Percentiles rank a stretch among this genome's conserved stretches.
phyloP scores from a whole-genome alignment of 352 stramenopile species.

The Plasmopara muralis region DNA sequence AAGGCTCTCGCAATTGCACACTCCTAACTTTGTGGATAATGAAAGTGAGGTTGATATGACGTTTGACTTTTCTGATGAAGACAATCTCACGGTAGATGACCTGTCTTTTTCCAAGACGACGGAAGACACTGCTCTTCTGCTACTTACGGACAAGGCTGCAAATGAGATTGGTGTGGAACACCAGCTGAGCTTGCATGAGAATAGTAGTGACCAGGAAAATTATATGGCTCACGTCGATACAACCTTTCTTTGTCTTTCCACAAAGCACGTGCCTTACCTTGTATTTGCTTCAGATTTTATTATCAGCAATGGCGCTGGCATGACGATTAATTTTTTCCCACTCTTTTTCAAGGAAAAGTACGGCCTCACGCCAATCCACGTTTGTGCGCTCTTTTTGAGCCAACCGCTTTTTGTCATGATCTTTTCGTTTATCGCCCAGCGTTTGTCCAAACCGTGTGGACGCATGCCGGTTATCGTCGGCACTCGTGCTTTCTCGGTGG shows the following conservation, averaged over 20 bases:
- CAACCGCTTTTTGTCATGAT: conserved; percentile 66
- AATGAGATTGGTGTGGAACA: conserved; percentile 24
- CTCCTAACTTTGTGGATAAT: conserved; percentile 36
- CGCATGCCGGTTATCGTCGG: conserved; percentile 70
- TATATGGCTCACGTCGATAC: conserved; percentile 30
- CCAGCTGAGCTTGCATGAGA: conserved; percentile 21
- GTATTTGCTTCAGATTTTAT: conserved; percentile 76
- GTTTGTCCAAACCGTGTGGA: conserved; percentile 40
- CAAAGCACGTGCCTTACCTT: conserved; percentile 59
- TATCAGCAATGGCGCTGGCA: conserved; percentile 78
- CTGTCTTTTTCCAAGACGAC: conserved; percentile 1
- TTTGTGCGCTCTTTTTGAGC: conserved; percentile 57
- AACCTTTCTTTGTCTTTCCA: conserved; percentile 57
- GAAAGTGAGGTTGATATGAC: conserved; percentile 48
- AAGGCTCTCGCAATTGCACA: conserved; percentile 33
- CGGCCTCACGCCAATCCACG: conserved; percentile 61
- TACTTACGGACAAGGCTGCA: conserved; percentile 15
- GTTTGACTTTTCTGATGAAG: conserved; percentile 64
- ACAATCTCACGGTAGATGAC: conserved; percentile 18
- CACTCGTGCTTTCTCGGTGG: conserved; percentile 49
- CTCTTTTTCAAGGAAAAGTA: conserved; percentile 82
- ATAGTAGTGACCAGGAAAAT: conserved; percentile 22
- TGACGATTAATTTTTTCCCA: conserved; percentile 84
- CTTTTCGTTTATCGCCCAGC: conserved; percentile 50
- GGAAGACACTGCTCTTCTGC: conserved; percentile 31